phyloP scores from a whole-genome alignment of 2,329 filamentous ascomycete species.

The Talaromyces sp. region DNA sequence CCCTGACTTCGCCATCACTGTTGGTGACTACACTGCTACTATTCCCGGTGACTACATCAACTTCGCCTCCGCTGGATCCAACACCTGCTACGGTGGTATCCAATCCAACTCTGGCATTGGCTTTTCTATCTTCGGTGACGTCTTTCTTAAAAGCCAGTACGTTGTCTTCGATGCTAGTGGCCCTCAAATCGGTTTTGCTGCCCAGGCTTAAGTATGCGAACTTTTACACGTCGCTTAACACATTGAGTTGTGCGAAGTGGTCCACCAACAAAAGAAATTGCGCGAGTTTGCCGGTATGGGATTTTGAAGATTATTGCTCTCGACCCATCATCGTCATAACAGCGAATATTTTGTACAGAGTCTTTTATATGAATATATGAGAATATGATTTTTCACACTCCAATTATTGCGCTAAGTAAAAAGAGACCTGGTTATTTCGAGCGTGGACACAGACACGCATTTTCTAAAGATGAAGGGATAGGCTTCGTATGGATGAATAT shows the following conservation, averaged over 20 bases:
- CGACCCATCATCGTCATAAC: background rate
- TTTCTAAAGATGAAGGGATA: background rate
- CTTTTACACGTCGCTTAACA: background rate
- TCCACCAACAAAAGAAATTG: background rate
- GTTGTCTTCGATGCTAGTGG: slow-evolving; percentile 61
- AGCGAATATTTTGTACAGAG: background rate
- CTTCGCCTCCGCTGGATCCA: slow-evolving; percentile 37
- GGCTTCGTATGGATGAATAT: background rate
- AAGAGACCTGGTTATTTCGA: background rate
- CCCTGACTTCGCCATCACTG: slow-evolving; percentile 51
- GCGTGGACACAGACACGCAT: background rate
- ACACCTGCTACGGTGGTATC: slow-evolving; percentile 67
- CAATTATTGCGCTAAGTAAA: background rate
- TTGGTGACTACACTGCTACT: slow-evolving; percentile 45
- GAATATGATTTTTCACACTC: background rate
- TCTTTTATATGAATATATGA: background rate
- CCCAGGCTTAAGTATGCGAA: slow-evolving; percentile 21
- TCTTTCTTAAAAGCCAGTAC: slow-evolving; percentile 73
- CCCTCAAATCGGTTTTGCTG: slow-evolving; percentile 45
- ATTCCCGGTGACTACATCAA: slow-evolving; percentile 53
- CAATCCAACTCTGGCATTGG: slow-evolving; percentile 56
- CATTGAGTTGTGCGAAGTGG: background rate
- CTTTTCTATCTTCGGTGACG: slow-evolving; percentile 67
- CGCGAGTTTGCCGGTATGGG: background rate
- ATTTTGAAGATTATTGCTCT: background rate